These are phyloP conservation scores for Aeminium ludgeri DNA, from an alignment of 495 filamentous ascomycete species.

Conservation along the genomic window DNA sequence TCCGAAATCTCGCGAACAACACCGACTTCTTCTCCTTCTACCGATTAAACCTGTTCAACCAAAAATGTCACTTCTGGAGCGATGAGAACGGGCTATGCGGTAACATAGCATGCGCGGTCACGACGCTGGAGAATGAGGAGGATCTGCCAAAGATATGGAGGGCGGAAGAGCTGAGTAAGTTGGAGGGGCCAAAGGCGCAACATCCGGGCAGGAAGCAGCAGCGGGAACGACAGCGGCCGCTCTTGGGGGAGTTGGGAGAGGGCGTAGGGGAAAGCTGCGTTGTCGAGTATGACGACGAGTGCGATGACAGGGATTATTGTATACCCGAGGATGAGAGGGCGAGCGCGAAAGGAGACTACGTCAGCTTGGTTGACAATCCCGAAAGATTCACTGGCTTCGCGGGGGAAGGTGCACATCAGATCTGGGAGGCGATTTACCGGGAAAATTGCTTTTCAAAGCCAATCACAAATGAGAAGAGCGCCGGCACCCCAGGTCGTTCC, in stretches of 20 bases:
- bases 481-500: slow-evolving; percentile 2
- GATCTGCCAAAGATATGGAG: slow-evolving; percentile 88
- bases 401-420: slow-evolving; percentile 62
- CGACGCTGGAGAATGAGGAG: slow-evolving; percentile 86
- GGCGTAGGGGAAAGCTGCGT: slow-evolving; percentile 88
- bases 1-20: slow-evolving; percentile 62
- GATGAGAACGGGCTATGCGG: slow-evolving; percentile 90
- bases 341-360: slow-evolving; percentile 81
- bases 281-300: slow-evolving; percentile 93
- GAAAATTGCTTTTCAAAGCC: slow-evolving; percentile 90
- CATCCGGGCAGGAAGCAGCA: slow-evolving; percentile 67
- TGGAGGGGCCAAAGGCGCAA: slow-evolving; percentile 77
- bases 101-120: slow-evolving; percentile 94
- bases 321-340: slow-evolving; percentile 87
- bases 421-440: slow-evolving; percentile 92
- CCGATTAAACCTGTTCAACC: slow-evolving; percentile 88
- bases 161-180: slow-evolving; percentile 75
- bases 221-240: slow-evolving; percentile 46
- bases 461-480: slow-evolving; percentile 5
- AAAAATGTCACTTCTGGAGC: slow-evolving; percentile 88
- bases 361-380: slow-evolving; percentile 81
- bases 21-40: slow-evolving; percentile 98
- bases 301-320: slow-evolving; percentile 93
- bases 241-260: slow-evolving; percentile 70
- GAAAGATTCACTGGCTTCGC: slow-evolving; percentile 91